phyloP scores from a whole-genome alignment of 192 early-diverging fungal genomes.

The Coemansia sp. region DNA sequence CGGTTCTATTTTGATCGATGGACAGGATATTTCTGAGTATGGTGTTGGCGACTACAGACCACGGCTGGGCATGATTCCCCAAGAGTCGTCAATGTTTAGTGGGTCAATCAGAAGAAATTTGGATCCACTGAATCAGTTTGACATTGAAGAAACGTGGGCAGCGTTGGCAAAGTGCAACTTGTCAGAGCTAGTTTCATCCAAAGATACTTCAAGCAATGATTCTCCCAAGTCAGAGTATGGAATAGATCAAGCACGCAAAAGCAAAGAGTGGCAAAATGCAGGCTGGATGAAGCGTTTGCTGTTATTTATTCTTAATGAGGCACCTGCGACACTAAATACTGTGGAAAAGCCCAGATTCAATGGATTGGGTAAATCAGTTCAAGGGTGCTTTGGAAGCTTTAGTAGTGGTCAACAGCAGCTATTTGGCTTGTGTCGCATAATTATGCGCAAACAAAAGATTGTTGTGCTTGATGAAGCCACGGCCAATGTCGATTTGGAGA shows the following conservation, averaged over 20 bases:
- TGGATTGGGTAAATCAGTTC: background rate
- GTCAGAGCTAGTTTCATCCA: background rate
- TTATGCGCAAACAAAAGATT: constrained; percentile 54
- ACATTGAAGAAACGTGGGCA: constrained; percentile 16
- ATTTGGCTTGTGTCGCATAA: constrained; percentile 60
- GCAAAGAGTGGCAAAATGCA: constrained; percentile 12
- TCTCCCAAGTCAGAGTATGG: background rate
- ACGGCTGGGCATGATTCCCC: constrained; percentile 53
- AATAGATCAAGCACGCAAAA: background rate
- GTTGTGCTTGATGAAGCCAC: constrained; percentile 4
- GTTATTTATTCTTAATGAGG: background rate
- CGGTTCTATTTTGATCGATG: constrained; percentile 71
- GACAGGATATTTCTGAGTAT: constrained; percentile 69
- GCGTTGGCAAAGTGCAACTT: constrained; percentile 22
- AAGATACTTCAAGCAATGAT: background rate
- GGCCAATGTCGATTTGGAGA: constrained; percentile 53
- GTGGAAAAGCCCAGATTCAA: background rate
- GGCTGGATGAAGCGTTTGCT: constrained; percentile 4
- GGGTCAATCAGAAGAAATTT: constrained; percentile 66
- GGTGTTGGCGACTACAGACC: constrained; percentile 64
- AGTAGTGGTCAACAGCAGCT: constrained; percentile 62
- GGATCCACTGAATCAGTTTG: constrained; percentile 57
- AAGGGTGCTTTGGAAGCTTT: background rate
- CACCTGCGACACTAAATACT: background rate
- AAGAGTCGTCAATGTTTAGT: constrained; percentile 64